Evolutionary conservation across 1,284 basidiomycete genomes (phyloP), one percentile per base, ranked within the genome.

Genomic region (Lignosus rhinocerotis): DNA sequence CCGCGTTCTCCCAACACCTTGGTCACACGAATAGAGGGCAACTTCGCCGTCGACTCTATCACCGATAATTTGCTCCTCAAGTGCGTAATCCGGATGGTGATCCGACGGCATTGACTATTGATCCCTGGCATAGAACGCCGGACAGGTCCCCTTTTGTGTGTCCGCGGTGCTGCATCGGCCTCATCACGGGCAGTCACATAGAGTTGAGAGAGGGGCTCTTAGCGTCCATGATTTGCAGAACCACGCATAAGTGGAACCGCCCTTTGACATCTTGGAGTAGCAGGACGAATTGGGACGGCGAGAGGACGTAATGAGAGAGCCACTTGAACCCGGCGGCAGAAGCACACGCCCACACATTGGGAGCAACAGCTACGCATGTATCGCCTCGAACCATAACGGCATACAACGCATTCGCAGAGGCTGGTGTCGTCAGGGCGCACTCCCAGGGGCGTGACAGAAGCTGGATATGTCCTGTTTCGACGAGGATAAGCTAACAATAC

Each of bases 381-480:
- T 50, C 48, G 43, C 55, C 55, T 49, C 47, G 16, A 45, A 51
- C 48, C 32, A 14, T 51, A 51, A 46, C 36, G 30, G 39, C 39
- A 39, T 10, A 12, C 50, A 42, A 38, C 41, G 16, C 33, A 31
- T 33, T 45, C 51, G 9, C 30, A 30, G 43, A 21, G 31, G 21
- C 11, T 38, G 34, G 38, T 34, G 25, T 31, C 45, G 44, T 44
- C 49, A 51, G 43, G 54, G 41, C 48, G 36, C 48, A 21, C 42
- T 50, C 46, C 21, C 34, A 12, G 51, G 57, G 46, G 62, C 62
- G 62, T 64, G 62, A 64, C 62, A 61, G 59, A 59, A 53, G 59
- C 45, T 43, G 47, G 7, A 39, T 25, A 31, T 11, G 48, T 19
- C 17, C 25, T 48, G 34, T 11, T 53, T 58, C 14, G 47, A 36